These are phyloP conservation scores for Pisolithus marmoratus DNA, from an alignment of 768 basidiomycete genomes.

Conservation along the genomic window DNA sequence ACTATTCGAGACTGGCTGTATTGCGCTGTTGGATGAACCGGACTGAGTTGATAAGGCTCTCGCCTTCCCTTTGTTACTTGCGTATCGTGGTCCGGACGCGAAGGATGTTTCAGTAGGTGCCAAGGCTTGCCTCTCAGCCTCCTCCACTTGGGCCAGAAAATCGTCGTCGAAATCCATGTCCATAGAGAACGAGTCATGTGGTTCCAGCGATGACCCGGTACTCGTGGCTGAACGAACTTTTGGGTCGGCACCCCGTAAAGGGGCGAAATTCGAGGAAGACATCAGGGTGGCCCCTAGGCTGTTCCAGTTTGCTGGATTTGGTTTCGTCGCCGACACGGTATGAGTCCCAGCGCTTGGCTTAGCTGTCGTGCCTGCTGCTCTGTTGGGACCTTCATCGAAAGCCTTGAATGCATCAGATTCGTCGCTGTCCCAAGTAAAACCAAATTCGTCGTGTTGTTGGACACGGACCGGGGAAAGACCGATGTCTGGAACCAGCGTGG, in stretches of 20 bases:
- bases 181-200: conserved; percentile 31
- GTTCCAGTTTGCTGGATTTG: not conserved
- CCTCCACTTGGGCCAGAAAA: conserved; percentile 34
- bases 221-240: not conserved
- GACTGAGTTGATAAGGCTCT: conserved; percentile 5
- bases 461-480: conserved; percentile 25
- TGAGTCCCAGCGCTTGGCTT: not conserved
- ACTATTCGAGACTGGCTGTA: conserved; percentile 8
- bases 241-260: not conserved
- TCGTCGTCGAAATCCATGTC: conserved; percentile 33
- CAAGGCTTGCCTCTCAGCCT: conserved; percentile 19
- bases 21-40: not conserved
- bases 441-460: conserved; percentile 18
- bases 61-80: conserved; percentile 19
- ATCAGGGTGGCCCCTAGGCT: not conserved
- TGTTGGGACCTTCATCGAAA: conserved; percentile 9
- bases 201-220: conserved; percentile 17
- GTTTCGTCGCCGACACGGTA: conserved; percentile 4
- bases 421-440: conserved; percentile 26
- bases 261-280: not conserved
- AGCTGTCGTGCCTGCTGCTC: not conserved
- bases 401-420: conserved; percentile 19
- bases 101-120: not conserved
- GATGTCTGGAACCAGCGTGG: conserved; percentile 18
- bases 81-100: not conserved